Percentiles rank a stretch among this genome's conserved stretches.
These are phyloP conservation scores for Symbiodinium natans DNA, from an alignment of 73 alveolate species.

Conservation along the genomic window DNA sequence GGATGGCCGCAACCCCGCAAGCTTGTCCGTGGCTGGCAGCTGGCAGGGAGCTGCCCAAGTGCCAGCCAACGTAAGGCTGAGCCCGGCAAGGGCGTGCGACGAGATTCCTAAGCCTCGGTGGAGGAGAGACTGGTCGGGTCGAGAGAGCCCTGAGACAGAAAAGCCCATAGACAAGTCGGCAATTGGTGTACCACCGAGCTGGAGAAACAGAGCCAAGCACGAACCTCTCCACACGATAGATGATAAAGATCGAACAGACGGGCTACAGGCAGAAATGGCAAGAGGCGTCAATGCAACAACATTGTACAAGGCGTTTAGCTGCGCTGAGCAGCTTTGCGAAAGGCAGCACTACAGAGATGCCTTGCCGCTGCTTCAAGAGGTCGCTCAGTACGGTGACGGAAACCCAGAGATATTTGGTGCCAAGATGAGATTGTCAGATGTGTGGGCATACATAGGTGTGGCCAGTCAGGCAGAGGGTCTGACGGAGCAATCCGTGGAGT, in stretches of 20 bases:
- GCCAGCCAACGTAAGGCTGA: not conserved
- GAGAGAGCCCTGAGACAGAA: not conserved
- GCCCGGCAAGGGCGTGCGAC: not conserved
- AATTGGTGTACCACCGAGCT: no score
- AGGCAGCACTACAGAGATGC: slow-evolving; percentile 54
- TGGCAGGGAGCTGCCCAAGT: not conserved
- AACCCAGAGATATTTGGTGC: slow-evolving; percentile 25
- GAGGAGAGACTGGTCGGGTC: not conserved
- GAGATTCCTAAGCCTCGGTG: not conserved
- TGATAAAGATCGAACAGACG: not conserved
- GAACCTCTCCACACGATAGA: no score
- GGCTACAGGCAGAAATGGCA: not conserved
- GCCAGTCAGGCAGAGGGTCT: slow-evolving; percentile 52
- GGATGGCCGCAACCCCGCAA: not conserved
- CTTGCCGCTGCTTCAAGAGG: slow-evolving; percentile 35
- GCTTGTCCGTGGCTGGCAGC: not conserved
- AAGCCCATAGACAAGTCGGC: no score
- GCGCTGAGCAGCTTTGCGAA: slow-evolving; percentile 49
- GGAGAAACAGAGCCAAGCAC: no score
- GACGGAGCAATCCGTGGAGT: slow-evolving; percentile 12
- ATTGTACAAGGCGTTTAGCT: not conserved
- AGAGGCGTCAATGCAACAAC: not conserved
- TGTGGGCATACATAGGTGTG: slow-evolving; percentile 59
- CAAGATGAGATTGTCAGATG: slow-evolving; percentile 22
- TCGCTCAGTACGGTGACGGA: slow-evolving; percentile 8